These are phyloP conservation scores for Rhododendron ovatum DNA, from an alignment of 148 eudicot genomes.

Conservation along the genomic window DNA sequence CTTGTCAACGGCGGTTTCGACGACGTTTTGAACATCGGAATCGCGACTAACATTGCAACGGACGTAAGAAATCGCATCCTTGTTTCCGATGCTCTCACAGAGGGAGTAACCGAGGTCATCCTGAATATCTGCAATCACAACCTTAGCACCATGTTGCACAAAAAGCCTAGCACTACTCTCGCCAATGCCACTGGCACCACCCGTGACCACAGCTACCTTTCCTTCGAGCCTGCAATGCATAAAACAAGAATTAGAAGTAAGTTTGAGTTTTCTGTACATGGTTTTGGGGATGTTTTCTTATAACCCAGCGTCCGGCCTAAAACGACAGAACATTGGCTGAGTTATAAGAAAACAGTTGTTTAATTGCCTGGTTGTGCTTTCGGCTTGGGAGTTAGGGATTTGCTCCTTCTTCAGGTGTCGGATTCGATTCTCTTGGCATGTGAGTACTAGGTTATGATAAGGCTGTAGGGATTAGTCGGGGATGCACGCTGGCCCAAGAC, in stretches of 20 bases:
- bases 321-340: too few relatives aligned
- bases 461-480: too few relatives aligned
- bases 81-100: background rate
- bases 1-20: constrained; percentile 16
- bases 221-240: background rate
- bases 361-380: too few relatives aligned
- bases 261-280: too few relatives aligned
- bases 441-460: too few relatives aligned
- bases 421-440: too few relatives aligned
- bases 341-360: too few relatives aligned
- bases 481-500: too few relatives aligned
- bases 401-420: too few relatives aligned
- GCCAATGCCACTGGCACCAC: background rate
- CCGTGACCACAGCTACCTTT: background rate
- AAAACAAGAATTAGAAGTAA: background rate
- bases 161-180: background rate
- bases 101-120: background rate
- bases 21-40: constrained; percentile 5
- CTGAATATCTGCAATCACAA: background rate
- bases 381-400: too few relatives aligned
- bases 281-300: too few relatives aligned
- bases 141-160: background rate
- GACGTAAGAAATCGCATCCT: background rate
- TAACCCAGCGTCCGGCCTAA: too few relatives aligned
- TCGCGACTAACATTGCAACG: constrained; percentile 17